A percentile compares a stretch with the other conserved stretches of the same genome.
These are phyloP conservation scores for Globisporangium emineosum DNA, from an alignment of 352 stramenopile species.

Conservation along the genomic window DNA sequence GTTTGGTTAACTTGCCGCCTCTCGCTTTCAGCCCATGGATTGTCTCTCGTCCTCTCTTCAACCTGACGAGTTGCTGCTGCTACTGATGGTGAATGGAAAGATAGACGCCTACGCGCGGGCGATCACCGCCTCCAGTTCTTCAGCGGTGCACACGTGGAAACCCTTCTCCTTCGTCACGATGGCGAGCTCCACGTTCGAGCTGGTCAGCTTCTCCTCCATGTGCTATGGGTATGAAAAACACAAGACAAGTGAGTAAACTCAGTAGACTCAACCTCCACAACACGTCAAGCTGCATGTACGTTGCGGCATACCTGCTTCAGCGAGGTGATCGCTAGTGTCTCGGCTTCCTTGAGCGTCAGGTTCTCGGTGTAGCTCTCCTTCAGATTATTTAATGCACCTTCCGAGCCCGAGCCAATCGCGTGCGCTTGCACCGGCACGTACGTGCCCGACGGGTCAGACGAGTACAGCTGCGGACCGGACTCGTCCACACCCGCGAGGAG, in stretches of 20 bases:
- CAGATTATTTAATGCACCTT: slow-evolving; percentile 97
- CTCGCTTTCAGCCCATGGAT: background rate
- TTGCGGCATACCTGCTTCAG: slow-evolving; percentile 93
- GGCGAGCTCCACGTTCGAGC: slow-evolving; percentile 98
- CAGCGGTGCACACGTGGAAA: slow-evolving; percentile 93
- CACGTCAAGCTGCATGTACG: too few species aligned
- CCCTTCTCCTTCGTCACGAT: slow-evolving; percentile 93
- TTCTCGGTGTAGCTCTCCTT: slow-evolving; percentile 97
- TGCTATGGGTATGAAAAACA: too few species aligned
- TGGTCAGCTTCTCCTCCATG: slow-evolving; percentile 99
- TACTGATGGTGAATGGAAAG: background rate
- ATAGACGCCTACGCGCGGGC: slow-evolving; percentile 50
- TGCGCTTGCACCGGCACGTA: slow-evolving; percentile 99
- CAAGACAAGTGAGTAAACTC: too few species aligned
- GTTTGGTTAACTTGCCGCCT: background rate
- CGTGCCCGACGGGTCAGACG: slow-evolving; percentile 97
- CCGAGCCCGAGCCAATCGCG: slow-evolving; percentile 96
- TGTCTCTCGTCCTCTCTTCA: background rate
- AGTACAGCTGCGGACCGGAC: slow-evolving; percentile 93
- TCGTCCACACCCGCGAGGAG: slow-evolving; percentile 97
- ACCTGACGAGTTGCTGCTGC: background rate
- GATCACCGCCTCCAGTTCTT: slow-evolving; percentile 93
- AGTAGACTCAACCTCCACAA: background rate
- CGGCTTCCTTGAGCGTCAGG: slow-evolving; percentile 95
- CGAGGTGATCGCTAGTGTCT: slow-evolving; percentile 94